phyloP scores from a whole-genome alignment of 2,329 filamentous ascomycete species.

The Cytospora piceicola region DNA sequence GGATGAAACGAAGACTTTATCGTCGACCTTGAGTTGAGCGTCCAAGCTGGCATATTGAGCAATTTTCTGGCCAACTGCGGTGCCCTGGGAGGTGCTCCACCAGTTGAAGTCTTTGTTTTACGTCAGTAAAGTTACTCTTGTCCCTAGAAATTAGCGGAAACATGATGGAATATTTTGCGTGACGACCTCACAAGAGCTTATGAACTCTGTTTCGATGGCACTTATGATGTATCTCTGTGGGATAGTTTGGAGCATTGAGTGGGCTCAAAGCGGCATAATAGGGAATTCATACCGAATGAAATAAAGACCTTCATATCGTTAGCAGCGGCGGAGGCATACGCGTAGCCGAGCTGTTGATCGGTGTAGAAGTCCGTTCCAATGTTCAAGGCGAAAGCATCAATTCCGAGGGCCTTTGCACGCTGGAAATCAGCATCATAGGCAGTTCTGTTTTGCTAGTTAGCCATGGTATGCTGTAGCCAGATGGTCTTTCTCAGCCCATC shows the following conservation, averaged over 20 bases:
- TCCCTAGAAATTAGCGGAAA: too few relatives aligned
- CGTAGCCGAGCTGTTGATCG: constrained; percentile 51
- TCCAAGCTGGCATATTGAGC: constrained; percentile 47
- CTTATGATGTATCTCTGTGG: too few relatives aligned
- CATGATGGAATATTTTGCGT: too few relatives aligned
- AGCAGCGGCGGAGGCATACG: constrained; percentile 53
- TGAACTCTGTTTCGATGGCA: too few relatives aligned
- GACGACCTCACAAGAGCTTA: too few relatives aligned
- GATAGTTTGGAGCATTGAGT: not conserved
- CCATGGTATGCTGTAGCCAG: not conserved
- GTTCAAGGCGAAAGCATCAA: constrained; percentile 40
- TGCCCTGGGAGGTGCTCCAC: constrained; percentile 44
- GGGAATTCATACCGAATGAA: constrained; percentile 51
- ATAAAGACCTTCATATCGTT: constrained; percentile 58
- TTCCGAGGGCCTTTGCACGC: constrained; percentile 34
- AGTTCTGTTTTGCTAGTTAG: not conserved
- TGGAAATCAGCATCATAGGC: constrained; percentile 44
- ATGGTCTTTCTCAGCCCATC: not conserved
- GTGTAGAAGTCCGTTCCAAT: constrained; percentile 44
- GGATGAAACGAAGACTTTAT: constrained; percentile 56
- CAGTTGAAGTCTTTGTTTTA: constrained; percentile 47
- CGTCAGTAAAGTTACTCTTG: not conserved
- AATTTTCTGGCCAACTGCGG: constrained; percentile 49
- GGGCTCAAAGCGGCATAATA: not conserved
- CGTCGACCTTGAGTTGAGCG: constrained; percentile 54